phyloP scores from a whole-genome alignment of 129 eudicot species.

The Flaveria brownii region DNA sequence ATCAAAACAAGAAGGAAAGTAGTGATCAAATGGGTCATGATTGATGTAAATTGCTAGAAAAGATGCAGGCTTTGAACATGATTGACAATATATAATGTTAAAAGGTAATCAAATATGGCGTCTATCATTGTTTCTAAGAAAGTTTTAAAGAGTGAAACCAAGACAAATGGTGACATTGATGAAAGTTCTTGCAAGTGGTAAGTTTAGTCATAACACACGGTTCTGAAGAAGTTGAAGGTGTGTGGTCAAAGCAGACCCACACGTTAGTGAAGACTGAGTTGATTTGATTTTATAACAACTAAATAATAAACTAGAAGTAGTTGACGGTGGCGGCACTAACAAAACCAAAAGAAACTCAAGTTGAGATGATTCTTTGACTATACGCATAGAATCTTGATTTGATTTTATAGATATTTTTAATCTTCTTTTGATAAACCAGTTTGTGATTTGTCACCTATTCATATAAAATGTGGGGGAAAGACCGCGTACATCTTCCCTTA shows the following conservation, averaged over 20 bases:
- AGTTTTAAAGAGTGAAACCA: background rate
- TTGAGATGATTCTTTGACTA: background rate
- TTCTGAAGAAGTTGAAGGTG: background rate
- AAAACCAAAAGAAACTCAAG: background rate
- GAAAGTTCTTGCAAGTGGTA: background rate
- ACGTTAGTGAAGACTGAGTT: no score
- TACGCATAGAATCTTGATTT: background rate
- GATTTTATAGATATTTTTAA: background rate
- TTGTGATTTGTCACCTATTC: no score
- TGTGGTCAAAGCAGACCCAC: no score
- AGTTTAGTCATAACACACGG: background rate
- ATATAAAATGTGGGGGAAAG: no score
- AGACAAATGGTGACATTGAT: background rate
- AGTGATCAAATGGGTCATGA: background rate
- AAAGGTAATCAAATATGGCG: background rate
- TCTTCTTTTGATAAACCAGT: no score
- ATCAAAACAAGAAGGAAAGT: background rate
- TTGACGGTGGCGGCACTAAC: background rate
- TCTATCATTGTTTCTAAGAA: background rate
- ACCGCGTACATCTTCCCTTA: no score
- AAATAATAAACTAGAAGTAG: background rate
- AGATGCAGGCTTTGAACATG: background rate
- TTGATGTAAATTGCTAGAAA: background rate
- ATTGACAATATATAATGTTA: background rate
- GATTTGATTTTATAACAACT: no score